Evolutionary conservation across 768 basidiomycete species (phyloP), one percentile per base, ranked within the genome.

Genomic region (Hydnum rufescens): DNA sequence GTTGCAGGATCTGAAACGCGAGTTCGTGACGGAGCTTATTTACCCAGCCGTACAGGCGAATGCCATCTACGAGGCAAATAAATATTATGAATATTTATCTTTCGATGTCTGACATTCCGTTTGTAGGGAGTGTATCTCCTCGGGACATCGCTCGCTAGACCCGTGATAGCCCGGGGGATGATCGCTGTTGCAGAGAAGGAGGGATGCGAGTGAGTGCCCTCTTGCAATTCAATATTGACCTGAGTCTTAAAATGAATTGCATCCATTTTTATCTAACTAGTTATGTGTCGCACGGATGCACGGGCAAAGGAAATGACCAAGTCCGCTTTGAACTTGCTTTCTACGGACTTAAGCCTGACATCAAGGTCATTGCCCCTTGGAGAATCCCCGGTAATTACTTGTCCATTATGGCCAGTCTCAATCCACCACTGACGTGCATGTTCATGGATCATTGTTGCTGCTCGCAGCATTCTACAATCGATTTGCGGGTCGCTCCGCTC

Each of bases 341-440:
- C 71, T 99, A 97, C 67, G 95, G 89, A 53, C 76, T 99, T 57
- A 90, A 95, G 65, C 92, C 95, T 42, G 85, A 90, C 60, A 96
- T 99, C 77, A 96, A 96, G 68, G 92, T 97, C 61, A 78, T 99
- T 62, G 92, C 95, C 16, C 95, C 95, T 47, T 99, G 95, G 95
- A 80, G 95, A 57, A 76, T 92, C 57, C 87, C 93, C 57, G 85
- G 89, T 60, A 18, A 4, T 31, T 42, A 13, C 16, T 22, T 31
- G 25, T 30, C 18, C 4, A 30, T 6, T 8, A 1, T n/a, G 28
- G 52, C 23, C 42, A 30, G 36, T 18, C 26, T 19, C 22, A 4
- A 5, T 4, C 5, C 34, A 48, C 23, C 23, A 25, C 3, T 25
- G 39, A 32, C 18, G 36, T 13, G n/a, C 29, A 29, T 42, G 28